Conservation (phyloP, 495 filamentous ascomycete species). For the Ramalina peruviana region DNA sequence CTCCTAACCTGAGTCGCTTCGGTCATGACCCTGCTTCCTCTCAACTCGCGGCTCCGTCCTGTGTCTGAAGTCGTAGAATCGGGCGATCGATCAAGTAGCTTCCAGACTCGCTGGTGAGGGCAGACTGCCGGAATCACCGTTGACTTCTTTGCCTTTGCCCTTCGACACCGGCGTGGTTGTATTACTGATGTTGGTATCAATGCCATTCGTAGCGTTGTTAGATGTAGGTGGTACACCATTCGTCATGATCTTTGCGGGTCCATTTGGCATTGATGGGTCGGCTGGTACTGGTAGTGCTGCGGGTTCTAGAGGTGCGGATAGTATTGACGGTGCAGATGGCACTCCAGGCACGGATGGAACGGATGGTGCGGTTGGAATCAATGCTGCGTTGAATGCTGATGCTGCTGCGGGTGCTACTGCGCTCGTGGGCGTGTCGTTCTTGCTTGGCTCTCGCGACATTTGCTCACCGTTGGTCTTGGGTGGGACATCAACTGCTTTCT, state of each 20-base stretch:
- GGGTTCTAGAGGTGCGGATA: constrained; percentile 8
- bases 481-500: background rate
- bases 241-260: constrained; percentile 25
- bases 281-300: constrained; percentile 23
- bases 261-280: constrained; percentile 15
- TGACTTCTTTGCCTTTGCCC: constrained; percentile 37
- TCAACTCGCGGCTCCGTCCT: background rate
- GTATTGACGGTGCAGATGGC: constrained; percentile 21
- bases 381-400: background rate
- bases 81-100: constrained; percentile 4
- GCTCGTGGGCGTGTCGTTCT: constrained; percentile 31
- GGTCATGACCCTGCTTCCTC: background rate
- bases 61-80: background rate
- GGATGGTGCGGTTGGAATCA: too few species aligned
- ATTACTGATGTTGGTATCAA: background rate
- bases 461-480: background rate
- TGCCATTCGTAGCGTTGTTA: background rate
- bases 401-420: constrained; percentile 24
- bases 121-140: constrained; percentile 40
- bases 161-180: constrained; percentile 26
- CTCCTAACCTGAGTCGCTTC: too few species aligned
- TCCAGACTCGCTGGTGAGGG: constrained; percentile 16
- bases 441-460: background rate
- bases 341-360: too few species aligned
- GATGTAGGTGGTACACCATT: constrained; percentile 5